A percentile compares a stretch with the other conserved stretches of the same genome.
These are phyloP conservation scores for Ascochyta fabae DNA, from an alignment of 2,329 filamentous ascomycete genomes.

Conservation along the genomic window DNA sequence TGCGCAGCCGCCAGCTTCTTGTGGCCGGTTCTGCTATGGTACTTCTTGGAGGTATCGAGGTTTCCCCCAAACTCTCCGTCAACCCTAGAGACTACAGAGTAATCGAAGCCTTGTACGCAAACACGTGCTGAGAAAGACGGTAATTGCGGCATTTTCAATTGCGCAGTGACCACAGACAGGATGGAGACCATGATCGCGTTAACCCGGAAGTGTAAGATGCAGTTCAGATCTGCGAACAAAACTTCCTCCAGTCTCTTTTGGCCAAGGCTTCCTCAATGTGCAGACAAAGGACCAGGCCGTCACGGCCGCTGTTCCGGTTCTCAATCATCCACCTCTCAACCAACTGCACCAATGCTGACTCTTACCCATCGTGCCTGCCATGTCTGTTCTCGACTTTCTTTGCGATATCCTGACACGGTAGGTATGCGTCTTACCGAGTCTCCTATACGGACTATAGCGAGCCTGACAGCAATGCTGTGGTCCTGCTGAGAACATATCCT, in stretches of 20 bases:
- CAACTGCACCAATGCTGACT: too few species aligned
- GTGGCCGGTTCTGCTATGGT: neutral
- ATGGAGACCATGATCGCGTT: neutral
- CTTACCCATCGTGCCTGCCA: too few species aligned
- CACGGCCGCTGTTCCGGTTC: too few species aligned
- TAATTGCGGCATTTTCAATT: conserved; percentile 1
- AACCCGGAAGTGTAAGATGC: conserved; percentile 25
- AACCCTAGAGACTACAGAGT: neutral
- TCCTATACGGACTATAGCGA: too few species aligned
- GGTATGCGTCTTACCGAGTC: too few species aligned
- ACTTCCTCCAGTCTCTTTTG: neutral
- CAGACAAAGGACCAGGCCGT: too few species aligned
- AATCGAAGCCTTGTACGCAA: neutral
- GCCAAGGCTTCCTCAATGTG: neutral
- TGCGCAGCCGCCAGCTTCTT: neutral
- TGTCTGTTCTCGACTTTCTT: too few species aligned
- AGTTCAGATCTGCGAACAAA: conserved; percentile 32
- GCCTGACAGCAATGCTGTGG: too few species aligned
- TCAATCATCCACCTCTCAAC: too few species aligned
- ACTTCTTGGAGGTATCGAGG: neutral
- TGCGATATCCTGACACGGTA: too few species aligned
- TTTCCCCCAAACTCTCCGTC: neutral
- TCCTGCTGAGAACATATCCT: neutral
- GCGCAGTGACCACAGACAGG: conserved; percentile 3
- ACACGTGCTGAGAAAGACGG: neutral